These are phyloP conservation scores for Kodamaea alishanica DNA, from an alignment of 1,139 yeast genomes.

Conservation along the genomic window DNA sequence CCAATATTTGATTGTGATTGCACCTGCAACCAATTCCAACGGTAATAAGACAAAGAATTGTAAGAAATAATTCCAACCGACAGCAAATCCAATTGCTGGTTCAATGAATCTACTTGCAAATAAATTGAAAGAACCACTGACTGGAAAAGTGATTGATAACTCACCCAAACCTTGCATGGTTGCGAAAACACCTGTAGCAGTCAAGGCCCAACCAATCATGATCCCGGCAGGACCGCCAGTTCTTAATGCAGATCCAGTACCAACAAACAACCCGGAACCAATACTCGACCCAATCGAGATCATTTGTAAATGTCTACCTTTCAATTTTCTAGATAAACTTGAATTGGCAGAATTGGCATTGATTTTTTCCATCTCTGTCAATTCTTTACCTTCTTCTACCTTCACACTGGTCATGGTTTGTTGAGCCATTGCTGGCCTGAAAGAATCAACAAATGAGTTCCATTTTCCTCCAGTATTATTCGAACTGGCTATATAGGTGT, in stretches of 20 bases:
- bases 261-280: slow-evolving; percentile 54
- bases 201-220: slow-evolving; percentile 42
- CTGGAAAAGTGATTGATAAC: slow-evolving; percentile 36
- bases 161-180: slow-evolving; percentile 45
- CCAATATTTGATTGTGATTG: slow-evolving; percentile 42
- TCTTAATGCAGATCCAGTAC: slow-evolving; percentile 30
- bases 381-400: slow-evolving; percentile 17
- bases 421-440: slow-evolving; percentile 29
- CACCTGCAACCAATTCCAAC: slow-evolving; percentile 35
- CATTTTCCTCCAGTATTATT: slow-evolving; percentile 15
- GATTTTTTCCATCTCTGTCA: slow-evolving; percentile 36
- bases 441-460: slow-evolving; percentile 31
- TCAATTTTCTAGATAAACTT: slow-evolving; percentile 33
- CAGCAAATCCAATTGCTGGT: slow-evolving; percentile 41
- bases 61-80: slow-evolving; percentile 44
- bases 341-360: slow-evolving; percentile 38
- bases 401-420: slow-evolving; percentile 19
- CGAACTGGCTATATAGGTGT: background rate
- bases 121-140: slow-evolving; percentile 38
- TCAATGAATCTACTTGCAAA: slow-evolving; percentile 40
- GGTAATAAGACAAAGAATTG: slow-evolving; percentile 25
- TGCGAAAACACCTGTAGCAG: slow-evolving; percentile 18
- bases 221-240: slow-evolving; percentile 78
- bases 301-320: slow-evolving; percentile 55
- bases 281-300: slow-evolving; percentile 65